Evolutionary conservation across 2,329 filamentous ascomycete species (phyloP), one percentile per base, ranked within the genome.

Genomic region (Akanthomyces dipterigenus): DNA sequence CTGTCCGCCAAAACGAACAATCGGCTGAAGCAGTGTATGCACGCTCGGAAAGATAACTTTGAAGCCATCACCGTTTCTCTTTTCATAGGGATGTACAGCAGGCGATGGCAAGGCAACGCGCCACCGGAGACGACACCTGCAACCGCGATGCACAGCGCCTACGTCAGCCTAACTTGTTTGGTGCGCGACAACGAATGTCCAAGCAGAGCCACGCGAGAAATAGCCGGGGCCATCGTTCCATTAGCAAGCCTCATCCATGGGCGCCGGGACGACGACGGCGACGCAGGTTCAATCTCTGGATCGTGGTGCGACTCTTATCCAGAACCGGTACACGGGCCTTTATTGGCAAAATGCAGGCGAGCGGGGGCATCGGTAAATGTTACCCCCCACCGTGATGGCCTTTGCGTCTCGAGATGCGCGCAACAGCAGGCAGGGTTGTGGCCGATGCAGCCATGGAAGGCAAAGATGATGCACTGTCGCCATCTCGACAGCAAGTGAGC

Each of bases 381-480:
- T 60, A 16, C 24, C 34, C 57, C 57, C 57, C 57, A 60, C 57
- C 28, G 38, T 45, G 26, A 60, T 53, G 49, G 49, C 48, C 40
- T 60, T 38, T 45, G 26, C 48, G 57, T 60, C 46, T 60, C 48
- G 57, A 60, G 57, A 60, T 60, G 48, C 48, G 56, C 46, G 36
- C 26, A 36, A 22, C 34, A 43, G 24, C 26, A 45, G 38, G 48
- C 45, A 60, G 57, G 57, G 57, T 36, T 60, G 56, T 59, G 12
- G 45, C 24, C 56, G 46, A 59, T 59, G 48, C 48, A 53, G 26
- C 28, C 49, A 53, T 48, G 46, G 48, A 18, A 12, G 22, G 36
- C 24, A 24, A 28, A 14, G 31, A 7, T 46, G 20, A 8, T 49
- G 42, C 12, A n/a, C 43, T 24, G 11, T 46, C n/a, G 18, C 31